Evolutionary conservation across 1,284 basidiomycete genomes (phyloP).

Genomic region (Ganoderma sp.): DNA sequence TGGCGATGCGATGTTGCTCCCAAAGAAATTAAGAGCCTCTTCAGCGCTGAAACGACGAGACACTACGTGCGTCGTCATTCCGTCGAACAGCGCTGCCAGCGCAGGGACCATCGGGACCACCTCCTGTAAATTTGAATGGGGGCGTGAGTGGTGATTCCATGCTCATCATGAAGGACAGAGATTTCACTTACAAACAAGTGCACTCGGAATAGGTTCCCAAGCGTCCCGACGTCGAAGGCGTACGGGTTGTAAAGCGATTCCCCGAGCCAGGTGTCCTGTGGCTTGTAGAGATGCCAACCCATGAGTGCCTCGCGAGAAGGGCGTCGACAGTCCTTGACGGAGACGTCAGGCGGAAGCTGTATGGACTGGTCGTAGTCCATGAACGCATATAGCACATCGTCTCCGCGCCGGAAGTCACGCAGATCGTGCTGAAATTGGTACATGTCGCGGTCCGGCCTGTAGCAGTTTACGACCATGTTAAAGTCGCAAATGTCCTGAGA

Average conservation of each 20-base stretch:
- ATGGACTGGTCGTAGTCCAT: conserved; percentile 27
- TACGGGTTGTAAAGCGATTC: conserved; percentile 16
- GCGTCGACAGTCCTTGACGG: conserved; percentile 16
- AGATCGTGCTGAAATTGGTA: neutral
- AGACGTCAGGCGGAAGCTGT: conserved; percentile 6
- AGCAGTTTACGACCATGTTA: conserved; percentile 14
- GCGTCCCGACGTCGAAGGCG: too few relatives aligned
- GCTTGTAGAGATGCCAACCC: conserved; percentile 10
- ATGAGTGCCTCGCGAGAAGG: conserved; percentile 7
- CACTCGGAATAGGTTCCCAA: too few relatives aligned
- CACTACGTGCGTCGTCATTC: too few relatives aligned
- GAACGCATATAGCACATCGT: conserved; percentile 13
- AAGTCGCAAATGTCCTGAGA: conserved; percentile 11
- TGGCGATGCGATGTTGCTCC: neutral
- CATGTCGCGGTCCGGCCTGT: neutral
- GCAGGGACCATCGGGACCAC: neutral
- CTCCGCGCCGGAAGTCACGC: conserved; percentile 3
- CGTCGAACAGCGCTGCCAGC: too few relatives aligned
- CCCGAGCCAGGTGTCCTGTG: conserved; percentile 11
- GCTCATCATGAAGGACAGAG: neutral
- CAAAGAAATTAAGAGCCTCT: conserved; percentile 19
- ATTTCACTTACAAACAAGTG: too few relatives aligned
- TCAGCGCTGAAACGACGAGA: conserved; percentile 12
- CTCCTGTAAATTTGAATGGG: neutral
- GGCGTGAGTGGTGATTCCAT: neutral